Percentiles rank a stretch among this genome's conserved stretches.
These are phyloP conservation scores for Lactarius sanguifluus DNA, from an alignment of 768 basidiomycete genomes.

Conservation along the genomic window DNA sequence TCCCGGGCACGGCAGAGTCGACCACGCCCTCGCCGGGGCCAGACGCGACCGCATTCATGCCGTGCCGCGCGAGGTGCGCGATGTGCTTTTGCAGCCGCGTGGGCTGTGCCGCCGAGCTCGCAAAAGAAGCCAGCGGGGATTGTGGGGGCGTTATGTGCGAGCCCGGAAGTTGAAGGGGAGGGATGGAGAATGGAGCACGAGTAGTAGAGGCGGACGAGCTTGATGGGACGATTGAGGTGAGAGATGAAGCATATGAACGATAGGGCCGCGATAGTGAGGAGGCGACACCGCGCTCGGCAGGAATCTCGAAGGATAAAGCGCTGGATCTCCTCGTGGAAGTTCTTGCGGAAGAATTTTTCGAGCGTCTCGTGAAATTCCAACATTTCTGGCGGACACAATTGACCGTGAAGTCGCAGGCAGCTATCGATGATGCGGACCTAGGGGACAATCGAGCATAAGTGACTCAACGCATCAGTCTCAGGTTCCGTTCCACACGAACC, in stretches of 20 bases:
- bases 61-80: slow-evolving; percentile 78
- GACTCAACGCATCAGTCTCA: neutral
- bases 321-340: slow-evolving; percentile 79
- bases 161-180: slow-evolving; percentile 53
- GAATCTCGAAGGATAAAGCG: slow-evolving; percentile 61
- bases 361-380: slow-evolving; percentile 90
- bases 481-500: slow-evolving; percentile 42
- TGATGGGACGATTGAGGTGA: slow-evolving; percentile 44
- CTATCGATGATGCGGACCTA: slow-evolving; percentile 79
- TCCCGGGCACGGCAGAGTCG: slow-evolving; percentile 36
- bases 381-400: slow-evolving; percentile 84
- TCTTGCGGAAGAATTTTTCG: slow-evolving; percentile 80
- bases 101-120: slow-evolving; percentile 42
- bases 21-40: slow-evolving; percentile 58
- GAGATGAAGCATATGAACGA: slow-evolving; percentile 24
- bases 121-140: slow-evolving; percentile 32
- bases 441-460: slow-evolving; percentile 7
- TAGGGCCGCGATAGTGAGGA: slow-evolving; percentile 17
- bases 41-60: slow-evolving; percentile 78
- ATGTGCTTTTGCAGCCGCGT: slow-evolving; percentile 80
- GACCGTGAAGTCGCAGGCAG: slow-evolving; percentile 80
- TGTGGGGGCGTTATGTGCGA: slow-evolving; percentile 46
- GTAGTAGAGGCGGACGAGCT: slow-evolving; percentile 31
- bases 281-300: slow-evolving; percentile 43
- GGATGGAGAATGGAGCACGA: slow-evolving; percentile 42